Evolutionary conservation across 495 filamentous ascomycete species (phyloP).

Genomic region (Daldinia decipiens): DNA sequence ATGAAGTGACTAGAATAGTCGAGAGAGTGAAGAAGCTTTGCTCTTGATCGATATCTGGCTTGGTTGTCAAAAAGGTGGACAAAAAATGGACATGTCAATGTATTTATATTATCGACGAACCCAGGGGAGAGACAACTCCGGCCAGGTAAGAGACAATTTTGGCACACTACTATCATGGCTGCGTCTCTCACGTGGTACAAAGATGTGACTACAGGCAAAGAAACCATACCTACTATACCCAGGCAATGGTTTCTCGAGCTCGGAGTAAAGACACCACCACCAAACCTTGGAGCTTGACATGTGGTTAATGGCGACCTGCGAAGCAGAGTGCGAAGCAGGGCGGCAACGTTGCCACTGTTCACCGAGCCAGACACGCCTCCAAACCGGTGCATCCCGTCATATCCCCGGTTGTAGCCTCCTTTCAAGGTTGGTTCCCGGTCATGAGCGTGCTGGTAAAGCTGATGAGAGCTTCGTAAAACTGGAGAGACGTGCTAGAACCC

Average conservation of each 20-base stretch:
- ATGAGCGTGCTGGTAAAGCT: conserved; percentile 34
- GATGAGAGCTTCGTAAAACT: conserved; percentile 30
- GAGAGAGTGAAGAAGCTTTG: conserved; percentile 33
- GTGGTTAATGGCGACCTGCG: conserved; percentile 21
- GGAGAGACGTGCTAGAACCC: conserved; percentile 23
- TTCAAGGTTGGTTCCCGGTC: conserved; percentile 20
- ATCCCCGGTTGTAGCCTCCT: conserved; percentile 21
- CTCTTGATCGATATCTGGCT: conserved; percentile 24
- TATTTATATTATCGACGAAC: conserved; percentile 28
- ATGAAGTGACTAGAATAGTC: conserved; percentile 24
- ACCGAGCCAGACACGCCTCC: conserved; percentile 19
- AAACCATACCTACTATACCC: conserved; percentile 4
- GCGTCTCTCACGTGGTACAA: conserved; percentile 42
- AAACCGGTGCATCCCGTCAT: conserved; percentile 19
- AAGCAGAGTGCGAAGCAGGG: conserved; percentile 23
- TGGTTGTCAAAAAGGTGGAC: conserved; percentile 16
- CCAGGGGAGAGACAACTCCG: conserved; percentile 5
- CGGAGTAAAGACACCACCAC: conserved; percentile 21
- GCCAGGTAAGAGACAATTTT: conserved; percentile 10
- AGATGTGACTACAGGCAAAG: conserved; percentile 30
- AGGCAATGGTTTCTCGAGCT: conserved; percentile 16
- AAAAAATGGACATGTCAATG: conserved; percentile 5
- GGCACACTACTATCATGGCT: conserved; percentile 16
- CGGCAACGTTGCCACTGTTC: conserved; percentile 49
- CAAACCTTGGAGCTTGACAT: conserved; percentile 18